A percentile compares a stretch with the other conserved stretches of the same genome.
phyloP scores from a whole-genome alignment of 331 rosid genomes.

The Malus hybrid region DNA sequence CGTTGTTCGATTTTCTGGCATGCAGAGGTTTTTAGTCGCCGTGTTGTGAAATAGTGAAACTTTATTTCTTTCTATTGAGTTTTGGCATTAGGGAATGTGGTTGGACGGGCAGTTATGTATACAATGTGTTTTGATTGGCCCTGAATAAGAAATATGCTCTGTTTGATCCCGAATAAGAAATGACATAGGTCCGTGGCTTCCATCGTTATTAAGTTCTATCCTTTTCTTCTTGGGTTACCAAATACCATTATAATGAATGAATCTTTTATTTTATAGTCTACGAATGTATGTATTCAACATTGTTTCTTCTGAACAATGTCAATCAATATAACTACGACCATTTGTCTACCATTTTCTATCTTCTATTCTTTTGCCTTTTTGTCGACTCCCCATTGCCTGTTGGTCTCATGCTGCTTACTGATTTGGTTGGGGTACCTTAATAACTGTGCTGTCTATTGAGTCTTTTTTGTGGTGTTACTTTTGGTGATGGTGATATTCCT shows the following conservation, averaged over 20 bases:
- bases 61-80: background rate
- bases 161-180: too few species aligned
- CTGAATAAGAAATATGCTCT: background rate
- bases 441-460: background rate
- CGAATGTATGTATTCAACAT: background rate
- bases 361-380: background rate
- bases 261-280: background rate
- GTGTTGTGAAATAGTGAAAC: background rate
- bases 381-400: background rate
- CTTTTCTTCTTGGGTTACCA: background rate
- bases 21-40: background rate
- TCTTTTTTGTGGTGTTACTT: background rate
- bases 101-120: background rate
- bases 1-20: background rate
- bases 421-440: background rate
- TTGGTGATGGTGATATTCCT: background rate
- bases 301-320: background rate
- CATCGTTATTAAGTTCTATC: background rate
- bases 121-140: background rate
- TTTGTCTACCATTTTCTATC: background rate
- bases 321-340: background rate
- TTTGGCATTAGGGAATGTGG: background rate
- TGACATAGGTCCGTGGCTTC: background rate
- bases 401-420: background rate
- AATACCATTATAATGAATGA: background rate